Base-by-base conservation (phyloP, 2,329 filamentous ascomycete genomes). In the Aspergillus candidus region DNA sequence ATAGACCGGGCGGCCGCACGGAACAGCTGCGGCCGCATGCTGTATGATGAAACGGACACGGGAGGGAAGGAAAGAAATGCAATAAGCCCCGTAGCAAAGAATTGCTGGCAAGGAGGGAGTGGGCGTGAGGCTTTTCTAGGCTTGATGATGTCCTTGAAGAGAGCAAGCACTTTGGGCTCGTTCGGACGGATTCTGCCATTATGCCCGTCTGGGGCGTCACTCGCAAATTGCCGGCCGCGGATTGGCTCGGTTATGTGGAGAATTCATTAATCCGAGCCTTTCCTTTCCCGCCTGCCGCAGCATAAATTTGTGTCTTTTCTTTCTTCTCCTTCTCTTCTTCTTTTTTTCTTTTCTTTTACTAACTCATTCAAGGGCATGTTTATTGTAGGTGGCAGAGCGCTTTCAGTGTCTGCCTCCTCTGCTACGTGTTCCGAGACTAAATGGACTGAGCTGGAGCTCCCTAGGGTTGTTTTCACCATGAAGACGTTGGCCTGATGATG, bases 391-490 rank as follows among this genome's bases (percentile, higher is more conserved):
- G 67, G 65, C 66, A 66, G 70, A 71, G 66, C 55, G 46, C 59
- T 48, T 42, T 52, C 57, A 50, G 73, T 77, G 72, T 70, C 65
- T 70, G 63, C 69, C 63, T 77, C 77, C 78, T 79, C 79, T 83
- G 72, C 73, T 76, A 76, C 70, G 73, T 78, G 72, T 60, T 72
- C 75, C 77, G 61, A 83, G 77, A 82, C 63, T 68, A 76, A 69
- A 67, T 66, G 77, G 77, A 68, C 73, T 76, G 76, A 82, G 78
- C 78, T 83, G 79, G 79, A 82, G 77, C 76, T 69, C 68, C 74
- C 69, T 74, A 81, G 72, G 74, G 68, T 53, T 43, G 30, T 50
- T 43, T 18, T 34, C 35, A 39, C 54, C 45, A 51, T 52, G 49
- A 35, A 40, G 36, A 44, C 40, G 48, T 47, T 65, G 46, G 50